Evolutionary conservation across 805 yeast genomes (phyloP), one percentile per base, ranked within the genome.

Genomic region (Jamesozyma rosinii): DNA sequence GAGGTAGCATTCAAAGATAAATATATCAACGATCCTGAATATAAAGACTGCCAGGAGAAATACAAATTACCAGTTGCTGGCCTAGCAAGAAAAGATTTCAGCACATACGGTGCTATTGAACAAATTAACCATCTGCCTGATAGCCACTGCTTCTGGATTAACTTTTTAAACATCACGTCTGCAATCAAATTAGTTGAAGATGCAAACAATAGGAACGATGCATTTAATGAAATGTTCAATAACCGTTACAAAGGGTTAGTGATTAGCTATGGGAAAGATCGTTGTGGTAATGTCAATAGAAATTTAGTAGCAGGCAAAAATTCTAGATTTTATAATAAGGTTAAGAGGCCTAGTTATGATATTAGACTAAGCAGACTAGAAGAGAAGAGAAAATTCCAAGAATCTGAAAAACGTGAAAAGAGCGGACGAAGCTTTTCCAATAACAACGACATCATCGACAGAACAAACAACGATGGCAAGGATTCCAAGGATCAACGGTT

Each of bases 71-170:
- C 81, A 15, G 54, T 58, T 38, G 81, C 74, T 45, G 66, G 64
- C 1, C 67, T 67, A 18, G 59, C 83, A 31, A 68, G 88, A 43
- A 50, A 59, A 3, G 90, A 83, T 58, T 83, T 83, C 48, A 61
- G 70, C 4, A 59, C 59, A 15, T 83, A 76, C 65, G 94, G 94
- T 10, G 81, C 74, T 18, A 67, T 82, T 55, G 94, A 83, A 59
- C 92, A 83, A 57, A 78, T 83, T 45, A 83, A 83, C 54, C 81
- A 73, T 53, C 75, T 79, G 53, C 80, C 72, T 52, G 80, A 79
- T 57, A 76, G 77, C 19, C 78, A 76, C 49, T 82, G 90, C 66
- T 88, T 85, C 3, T 83, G 85, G 65, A 69, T 83, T 39, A 83
- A 83, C 57, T 83, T 81, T 53, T 66, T 76, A 57, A 74, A 76